These are phyloP conservation scores for Claviceps capensis DNA, from an alignment of 2,329 filamentous ascomycete genomes.

Conservation along the genomic window DNA sequence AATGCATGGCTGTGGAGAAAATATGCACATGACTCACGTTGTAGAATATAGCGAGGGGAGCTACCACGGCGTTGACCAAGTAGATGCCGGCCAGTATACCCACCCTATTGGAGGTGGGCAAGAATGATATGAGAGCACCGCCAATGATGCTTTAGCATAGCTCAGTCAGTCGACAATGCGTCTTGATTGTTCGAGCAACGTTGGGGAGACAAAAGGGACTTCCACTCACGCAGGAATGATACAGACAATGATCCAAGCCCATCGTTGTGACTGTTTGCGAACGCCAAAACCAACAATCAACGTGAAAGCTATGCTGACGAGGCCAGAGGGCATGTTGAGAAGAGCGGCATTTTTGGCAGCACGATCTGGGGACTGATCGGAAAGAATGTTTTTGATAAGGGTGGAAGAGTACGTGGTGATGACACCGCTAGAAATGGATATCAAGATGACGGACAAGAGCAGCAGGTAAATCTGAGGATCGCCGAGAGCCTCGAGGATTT, in stretches of 20 bases:
- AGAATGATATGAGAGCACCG: conserved; percentile 39
- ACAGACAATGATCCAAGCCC: conserved; percentile 34
- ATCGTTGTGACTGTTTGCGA: conserved; percentile 31
- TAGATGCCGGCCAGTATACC: conserved; percentile 37
- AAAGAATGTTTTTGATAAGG: conserved; percentile 34
- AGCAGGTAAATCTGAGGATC: conserved; percentile 40
- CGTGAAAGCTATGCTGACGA: conserved; percentile 37
- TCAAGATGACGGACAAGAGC: conserved; percentile 31
- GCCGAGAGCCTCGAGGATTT: conserved; percentile 36
- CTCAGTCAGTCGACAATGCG: neutral
- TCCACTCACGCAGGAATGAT: conserved; percentile 31
- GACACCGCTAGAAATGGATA: conserved; percentile 39
- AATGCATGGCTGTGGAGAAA: too few species aligned
- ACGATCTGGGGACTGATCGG: conserved; percentile 11
- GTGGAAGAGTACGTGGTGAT: conserved; percentile 42
- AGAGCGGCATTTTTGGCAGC: conserved; percentile 30
- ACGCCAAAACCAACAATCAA: conserved; percentile 34
- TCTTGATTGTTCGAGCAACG: neutral
- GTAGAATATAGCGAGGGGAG: conserved; percentile 31
- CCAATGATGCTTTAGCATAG: conserved; percentile 26
- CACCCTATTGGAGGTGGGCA: conserved; percentile 28
- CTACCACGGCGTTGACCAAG: conserved; percentile 35
- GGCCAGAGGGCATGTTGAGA: conserved; percentile 41
- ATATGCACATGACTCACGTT: conserved; percentile 17
- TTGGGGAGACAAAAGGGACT: neutral